Base-by-base conservation (phyloP, 1,284 basidiomycete species). In the Schizophyllum amplum region DNA sequence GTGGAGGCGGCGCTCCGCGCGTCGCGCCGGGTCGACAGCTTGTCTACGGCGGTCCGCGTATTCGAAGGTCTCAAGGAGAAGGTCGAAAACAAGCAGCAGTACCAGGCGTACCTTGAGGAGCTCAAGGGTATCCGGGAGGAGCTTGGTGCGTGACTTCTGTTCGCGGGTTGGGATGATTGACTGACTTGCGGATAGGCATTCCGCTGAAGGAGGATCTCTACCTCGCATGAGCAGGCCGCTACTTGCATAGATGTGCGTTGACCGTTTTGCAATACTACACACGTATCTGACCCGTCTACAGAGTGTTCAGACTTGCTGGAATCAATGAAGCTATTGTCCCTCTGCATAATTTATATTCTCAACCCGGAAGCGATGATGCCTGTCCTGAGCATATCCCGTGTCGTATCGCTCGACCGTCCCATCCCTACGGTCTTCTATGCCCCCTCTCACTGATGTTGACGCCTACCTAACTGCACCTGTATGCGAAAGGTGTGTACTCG, bases 31-130 rank as follows among this genome's bases (percentile, higher is more conserved):
- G 94, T 98, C 63, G 91, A 98, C 75, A 94, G 98, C 81, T 98
- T 91, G 73, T 88, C 94, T 52, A 98, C 96, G 51, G 96, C 96
- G 55, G 94, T 98, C 61, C 81, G 96, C 63, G 84, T 98, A 68
- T 94, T 98, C 68, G 95, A 94, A 78, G 92, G 92, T 63, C 72
- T 95, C 68, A 86, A 83, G 77, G 91, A 92, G 73, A 96, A 97
- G 80, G 93, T 95, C 53, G 94, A 98, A 80, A 97, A 95, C 77
- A 89, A 90, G 78, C 75, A 83, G 63, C 94, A 97, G 75, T 98
- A 97, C 71, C 78, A 93, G 76, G 83, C 86, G 51, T 97, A 98
- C 71, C 74, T 98, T 65, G 82, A 88, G 22, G 94, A 96, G 75
- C 80, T 96, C 64, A 90, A 90, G 73, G 78, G 83, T 56, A 75